Base-by-base conservation (phyloP, 139 green algal genomes). In the Chlorella sp. region DNA sequence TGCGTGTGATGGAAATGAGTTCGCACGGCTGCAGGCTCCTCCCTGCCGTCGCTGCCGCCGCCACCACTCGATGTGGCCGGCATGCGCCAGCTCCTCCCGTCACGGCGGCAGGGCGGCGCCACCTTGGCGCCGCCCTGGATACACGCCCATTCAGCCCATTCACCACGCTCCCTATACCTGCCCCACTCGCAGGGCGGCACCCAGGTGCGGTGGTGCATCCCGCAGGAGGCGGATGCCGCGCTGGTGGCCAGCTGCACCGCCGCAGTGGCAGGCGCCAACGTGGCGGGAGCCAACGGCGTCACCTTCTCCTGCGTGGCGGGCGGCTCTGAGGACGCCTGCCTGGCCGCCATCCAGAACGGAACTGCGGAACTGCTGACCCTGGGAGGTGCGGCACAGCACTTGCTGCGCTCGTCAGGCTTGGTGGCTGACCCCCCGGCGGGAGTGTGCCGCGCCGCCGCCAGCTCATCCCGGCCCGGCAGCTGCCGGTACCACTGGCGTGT, bases 231-330 rank as follows among this genome's bases (percentile, higher is more conserved):
- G 18, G 57, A 56, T 28, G 13, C 21, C 4, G 63, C 38, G 16
- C 23, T 62, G 18, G 32, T 83, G 23, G 18, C 38, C 0, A 16
- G 26, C 39, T 83, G 78, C 78, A 83, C 65, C 13, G 28, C 23
- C 12, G 78, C 78, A 26, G 63, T 83, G 38, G 36, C 62, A 9
- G 26, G 25, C 4, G 82, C 51, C 69, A 82, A 80, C 82, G 74
- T n/a, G n/a, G n/a, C n/a, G n/a, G n/a, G n/a, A n/a, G n/a, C 51
- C 55, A n/a, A 3, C 2, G 63, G 28, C 16, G 38, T 85, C 3
- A 44, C 39, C 17, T 86, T 88, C 65, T 63, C 67, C 18, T 88
- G 85, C 78, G 36, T 86, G 18, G 64, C 44, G 1, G 85, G 72
- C 41, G 85, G 64, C 32, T 69, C 38, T 28, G 12, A 23, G 30